phyloP scores from a whole-genome alignment of 75 land plant genomes.

The Cupressus sempervirens region DNA sequence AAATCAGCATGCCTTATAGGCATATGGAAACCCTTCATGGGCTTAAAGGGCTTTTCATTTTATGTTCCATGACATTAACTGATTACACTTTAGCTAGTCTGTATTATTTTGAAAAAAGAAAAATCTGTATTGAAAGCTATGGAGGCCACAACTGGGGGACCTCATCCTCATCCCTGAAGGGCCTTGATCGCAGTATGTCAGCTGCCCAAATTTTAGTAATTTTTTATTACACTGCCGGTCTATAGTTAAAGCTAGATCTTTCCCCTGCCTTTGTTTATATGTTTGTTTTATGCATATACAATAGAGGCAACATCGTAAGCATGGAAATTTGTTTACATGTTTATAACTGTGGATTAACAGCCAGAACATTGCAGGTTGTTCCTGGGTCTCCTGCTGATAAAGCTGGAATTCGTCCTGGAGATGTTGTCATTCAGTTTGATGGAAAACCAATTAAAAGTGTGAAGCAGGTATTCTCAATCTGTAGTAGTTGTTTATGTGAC shows the following conservation, averaged over 20 bases:
- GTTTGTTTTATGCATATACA: not conserved
- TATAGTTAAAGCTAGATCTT: not conserved
- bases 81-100: not conserved
- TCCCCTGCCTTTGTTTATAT: not conserved
- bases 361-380: slow-evolving; percentile 53
- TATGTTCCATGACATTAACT: not conserved
- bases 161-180: too few relatives aligned
- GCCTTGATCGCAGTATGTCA: too few relatives aligned
- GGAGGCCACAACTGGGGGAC: too few relatives aligned
- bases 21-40: not conserved
- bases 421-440: slow-evolving; percentile 78
- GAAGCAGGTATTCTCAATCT: slow-evolving; percentile 54
- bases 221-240: not conserved
- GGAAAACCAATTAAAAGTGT: slow-evolving; percentile 60
- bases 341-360: not conserved
- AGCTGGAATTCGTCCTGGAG: slow-evolving; percentile 86
- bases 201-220: too few relatives aligned
- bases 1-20: not conserved
- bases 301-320: not conserved
- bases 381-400: slow-evolving; percentile 89
- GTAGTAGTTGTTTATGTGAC: not conserved
- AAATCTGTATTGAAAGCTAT: too few relatives aligned
- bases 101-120: not conserved
- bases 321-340: not conserved
- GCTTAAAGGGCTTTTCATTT: not conserved